phyloP scores from a whole-genome alignment of 257 asterid genomes.

The Primulina eburnea region DNA sequence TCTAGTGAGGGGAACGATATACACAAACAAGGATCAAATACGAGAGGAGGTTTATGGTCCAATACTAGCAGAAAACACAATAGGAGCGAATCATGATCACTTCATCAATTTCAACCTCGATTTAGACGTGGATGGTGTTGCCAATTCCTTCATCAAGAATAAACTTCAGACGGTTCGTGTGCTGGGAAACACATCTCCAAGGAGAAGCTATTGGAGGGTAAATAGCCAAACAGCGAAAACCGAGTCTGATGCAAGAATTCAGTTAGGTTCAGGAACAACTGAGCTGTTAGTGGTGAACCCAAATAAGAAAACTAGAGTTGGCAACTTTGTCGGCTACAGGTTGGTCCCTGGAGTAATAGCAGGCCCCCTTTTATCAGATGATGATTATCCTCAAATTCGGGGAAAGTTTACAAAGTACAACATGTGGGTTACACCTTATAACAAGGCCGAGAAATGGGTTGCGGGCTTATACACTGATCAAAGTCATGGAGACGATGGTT shows the following conservation, averaged over 20 bases:
- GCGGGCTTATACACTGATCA: slow-evolving; percentile 47
- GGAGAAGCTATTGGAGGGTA: slow-evolving; percentile 53
- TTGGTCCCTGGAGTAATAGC: slow-evolving; percentile 39
- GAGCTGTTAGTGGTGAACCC: slow-evolving; percentile 47
- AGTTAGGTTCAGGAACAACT: slow-evolving; percentile 29
- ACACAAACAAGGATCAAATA: slow-evolving; percentile 46
- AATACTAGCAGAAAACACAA: slow-evolving; percentile 47
- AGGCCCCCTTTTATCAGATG: slow-evolving; percentile 31
- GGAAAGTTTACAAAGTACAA: slow-evolving; percentile 45
- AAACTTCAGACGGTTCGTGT: slow-evolving; percentile 31
- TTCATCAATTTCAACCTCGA: slow-evolving; percentile 52
- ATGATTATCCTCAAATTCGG: slow-evolving; percentile 46
- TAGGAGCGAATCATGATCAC: slow-evolving; percentile 59
- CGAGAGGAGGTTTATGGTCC: slow-evolving; percentile 50
- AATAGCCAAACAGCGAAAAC: slow-evolving; percentile 31
- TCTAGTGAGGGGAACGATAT: slow-evolving; percentile 46
- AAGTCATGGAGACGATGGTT: slow-evolving; percentile 49
- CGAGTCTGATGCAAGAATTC: slow-evolving; percentile 47
- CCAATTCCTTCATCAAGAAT: slow-evolving; percentile 52
- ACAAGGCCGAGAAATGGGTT: slow-evolving; percentile 58
- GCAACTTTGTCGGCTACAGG: slow-evolving; percentile 47
- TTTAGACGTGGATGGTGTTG: slow-evolving; percentile 50
- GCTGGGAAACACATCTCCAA: slow-evolving; percentile 20
- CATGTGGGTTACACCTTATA: slow-evolving; percentile 56
- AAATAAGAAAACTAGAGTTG: slow-evolving; percentile 43